Base-by-base conservation (phyloP, 768 basidiomycete species). In the Pleurotus citrinopileatus region DNA sequence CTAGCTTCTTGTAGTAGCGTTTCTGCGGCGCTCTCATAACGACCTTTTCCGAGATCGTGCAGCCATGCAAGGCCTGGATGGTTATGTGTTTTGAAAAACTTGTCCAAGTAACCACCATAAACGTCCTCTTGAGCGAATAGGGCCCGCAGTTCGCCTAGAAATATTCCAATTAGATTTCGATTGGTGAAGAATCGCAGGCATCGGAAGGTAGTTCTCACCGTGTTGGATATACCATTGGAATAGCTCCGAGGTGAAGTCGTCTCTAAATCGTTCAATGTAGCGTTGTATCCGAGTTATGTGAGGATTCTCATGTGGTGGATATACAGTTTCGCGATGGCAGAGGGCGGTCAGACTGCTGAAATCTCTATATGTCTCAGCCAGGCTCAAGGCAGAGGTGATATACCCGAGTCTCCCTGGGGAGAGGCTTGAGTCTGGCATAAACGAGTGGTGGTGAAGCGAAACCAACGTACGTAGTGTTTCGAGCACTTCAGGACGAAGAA, bases 211-310 rank as follows among this genome's bases (percentile, higher is more conserved):
- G 12, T 17, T 65, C 79, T 40, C 54, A 89, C 92, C 91, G 59
- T 94, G 86, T 59, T 93, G 89, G 46, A 96, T 89, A 66, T 92
- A 96, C 90, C 90, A 97, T 62, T 84, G 81, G 63, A 91, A 95
- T n/a, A 97, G 76, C 62, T 92, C 87, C n/a, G 78, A 83, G 0
- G 94, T 88, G 59, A 98, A 98, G 10, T 82, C 83, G 28, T 92
- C 85, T 46, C 86, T 82, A 70, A 88, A 96, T 61, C 76, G 78
- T 42, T 88, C 79, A 54, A 94, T 82, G 67, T 94, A 97, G 3
- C 67, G 65, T 61, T 86, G 80, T 15, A 94, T 86, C 17, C 84
- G 75, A 22, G 70, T 64, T 1, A 75, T 73, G 60, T 88, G 75
- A 1, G 87, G 84, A 61, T 89, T 91, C 36, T 80, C 72, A 45